Conservation (phyloP, 2,329 filamentous ascomycete species). For the Cytospora piceicola region DNA sequence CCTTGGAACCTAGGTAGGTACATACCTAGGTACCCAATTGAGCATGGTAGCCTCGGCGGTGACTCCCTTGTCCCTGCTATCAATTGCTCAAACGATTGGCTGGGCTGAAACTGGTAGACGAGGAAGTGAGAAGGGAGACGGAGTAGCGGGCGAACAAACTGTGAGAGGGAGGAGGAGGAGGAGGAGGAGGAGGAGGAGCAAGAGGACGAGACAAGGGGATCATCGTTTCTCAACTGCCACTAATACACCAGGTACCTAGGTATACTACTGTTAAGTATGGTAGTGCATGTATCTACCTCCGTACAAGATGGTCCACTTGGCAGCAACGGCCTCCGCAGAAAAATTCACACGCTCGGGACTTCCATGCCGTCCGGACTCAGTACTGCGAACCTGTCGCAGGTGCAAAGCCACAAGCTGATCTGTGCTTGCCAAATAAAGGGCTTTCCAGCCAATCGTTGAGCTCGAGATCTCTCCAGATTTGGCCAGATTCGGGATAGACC, state of each 20-base stretch:
- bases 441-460: conserved; percentile 16
- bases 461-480: conserved; percentile 25
- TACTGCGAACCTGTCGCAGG: background rate
- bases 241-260: background rate
- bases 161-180: background rate
- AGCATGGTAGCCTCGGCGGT: background rate
- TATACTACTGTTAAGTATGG: too few relatives aligned
- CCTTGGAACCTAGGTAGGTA: too few relatives aligned
- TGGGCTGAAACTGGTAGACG: conserved; percentile 20
- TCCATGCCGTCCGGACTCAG: background rate
- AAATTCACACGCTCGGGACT: conserved; percentile 9
- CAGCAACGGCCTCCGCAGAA: conserved; percentile 20
- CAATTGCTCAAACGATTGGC: conserved; percentile 15
- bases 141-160: background rate
- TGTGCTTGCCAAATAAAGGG: background rate
- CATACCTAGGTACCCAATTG: background rate
- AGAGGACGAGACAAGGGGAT: background rate
- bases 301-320: conserved; percentile 13
- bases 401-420: background rate
- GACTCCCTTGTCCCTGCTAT: conserved; percentile 15
- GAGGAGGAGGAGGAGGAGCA: too few relatives aligned
- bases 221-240: background rate
- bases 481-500: conserved; percentile 22
- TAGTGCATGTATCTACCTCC: too few relatives aligned
- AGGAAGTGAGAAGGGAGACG: conserved; percentile 1